Conservation (phyloP, 2,329 filamentous ascomycete species). For the Scytalidium lignicola region DNA sequence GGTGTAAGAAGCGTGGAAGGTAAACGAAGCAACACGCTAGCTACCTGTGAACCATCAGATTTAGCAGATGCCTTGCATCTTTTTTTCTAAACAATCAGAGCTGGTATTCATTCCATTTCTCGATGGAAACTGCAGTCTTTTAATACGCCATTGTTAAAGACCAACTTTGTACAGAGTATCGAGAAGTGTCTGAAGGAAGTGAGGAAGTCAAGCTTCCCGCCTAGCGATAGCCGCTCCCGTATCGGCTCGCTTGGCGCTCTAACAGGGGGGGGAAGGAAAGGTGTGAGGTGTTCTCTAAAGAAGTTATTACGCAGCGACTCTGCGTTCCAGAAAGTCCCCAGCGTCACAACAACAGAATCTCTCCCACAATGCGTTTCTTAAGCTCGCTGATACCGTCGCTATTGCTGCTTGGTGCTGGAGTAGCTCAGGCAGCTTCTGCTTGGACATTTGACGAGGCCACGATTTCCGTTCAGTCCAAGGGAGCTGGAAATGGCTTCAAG, state of each 20-base stretch:
- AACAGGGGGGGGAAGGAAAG: background rate
- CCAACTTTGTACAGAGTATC: no score
- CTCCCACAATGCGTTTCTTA: slow-evolving; percentile 34
- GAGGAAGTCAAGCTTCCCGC: background rate
- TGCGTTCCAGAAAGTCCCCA: no score
- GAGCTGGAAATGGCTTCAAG: slow-evolving; percentile 43
- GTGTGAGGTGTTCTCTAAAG: background rate
- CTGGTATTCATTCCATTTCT: no score
- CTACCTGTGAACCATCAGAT: no score
- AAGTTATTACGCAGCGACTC: background rate
- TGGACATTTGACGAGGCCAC: slow-evolving; percentile 74
- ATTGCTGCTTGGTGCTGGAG: slow-evolving; percentile 35
- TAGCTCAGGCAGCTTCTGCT: slow-evolving; percentile 39
- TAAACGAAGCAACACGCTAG: no score
- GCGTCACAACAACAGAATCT: slow-evolving; percentile 1
- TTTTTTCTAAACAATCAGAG: no score
- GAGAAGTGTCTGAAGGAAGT: no score
- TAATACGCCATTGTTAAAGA: no score
- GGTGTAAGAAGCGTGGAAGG: no score
- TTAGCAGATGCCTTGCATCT: no score
- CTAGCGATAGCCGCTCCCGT: background rate
- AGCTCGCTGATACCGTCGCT: slow-evolving; percentile 35
- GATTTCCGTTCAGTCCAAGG: slow-evolving; percentile 59
- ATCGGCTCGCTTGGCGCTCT: background rate
- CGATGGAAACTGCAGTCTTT: no score